Conservation (phyloP, 345 rosid genomes). For the Gossypium bickii region DNA sequence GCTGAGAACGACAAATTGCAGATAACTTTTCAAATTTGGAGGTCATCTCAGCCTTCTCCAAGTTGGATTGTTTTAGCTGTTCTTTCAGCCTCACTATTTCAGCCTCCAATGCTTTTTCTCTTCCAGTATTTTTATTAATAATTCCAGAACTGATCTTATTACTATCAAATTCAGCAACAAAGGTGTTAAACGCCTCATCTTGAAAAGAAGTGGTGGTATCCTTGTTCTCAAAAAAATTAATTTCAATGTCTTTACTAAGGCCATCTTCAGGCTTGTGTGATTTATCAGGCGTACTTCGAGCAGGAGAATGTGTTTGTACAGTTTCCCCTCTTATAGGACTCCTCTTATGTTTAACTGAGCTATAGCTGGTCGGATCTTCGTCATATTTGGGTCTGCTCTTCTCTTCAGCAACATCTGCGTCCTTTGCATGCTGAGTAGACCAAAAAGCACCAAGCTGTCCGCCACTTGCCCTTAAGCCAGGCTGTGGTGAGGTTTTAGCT, state of each 20-base stretch:
- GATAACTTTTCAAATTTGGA: constrained; percentile 87
- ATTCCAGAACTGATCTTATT: constrained; percentile 43
- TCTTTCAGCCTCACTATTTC: constrained; percentile 75
- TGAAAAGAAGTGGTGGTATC: constrained; percentile 33
- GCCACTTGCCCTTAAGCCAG: constrained; percentile 44
- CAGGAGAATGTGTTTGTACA: constrained; percentile 28
- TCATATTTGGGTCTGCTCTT: constrained; percentile 52
- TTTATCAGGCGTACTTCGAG: constrained; percentile 33
- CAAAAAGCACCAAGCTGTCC: constrained; percentile 89
- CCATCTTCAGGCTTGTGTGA: constrained; percentile 32
- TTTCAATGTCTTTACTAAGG: constrained; percentile 48
- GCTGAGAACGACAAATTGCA: constrained; percentile 91
- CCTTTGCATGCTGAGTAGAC: constrained; percentile 77
- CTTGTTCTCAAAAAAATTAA: constrained; percentile 37
- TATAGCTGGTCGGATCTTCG: constrained; percentile 48
- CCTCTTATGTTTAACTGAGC: constrained; percentile 39
- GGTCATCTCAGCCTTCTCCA: constrained; percentile 76
- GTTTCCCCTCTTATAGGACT: constrained; percentile 47
- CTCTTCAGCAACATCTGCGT: constrained; percentile 48
- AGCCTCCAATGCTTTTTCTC: constrained; percentile 53
- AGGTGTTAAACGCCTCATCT: constrained; percentile 63
- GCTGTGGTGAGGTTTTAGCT: constrained; percentile 19
- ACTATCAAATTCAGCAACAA: constrained; percentile 85
- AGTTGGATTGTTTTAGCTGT: constrained; percentile 60
- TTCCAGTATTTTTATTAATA: constrained; percentile 28